phyloP scores from a whole-genome alignment of 202 grass and related monocot genomes.

The Brachypodium distachyon region DNA sequence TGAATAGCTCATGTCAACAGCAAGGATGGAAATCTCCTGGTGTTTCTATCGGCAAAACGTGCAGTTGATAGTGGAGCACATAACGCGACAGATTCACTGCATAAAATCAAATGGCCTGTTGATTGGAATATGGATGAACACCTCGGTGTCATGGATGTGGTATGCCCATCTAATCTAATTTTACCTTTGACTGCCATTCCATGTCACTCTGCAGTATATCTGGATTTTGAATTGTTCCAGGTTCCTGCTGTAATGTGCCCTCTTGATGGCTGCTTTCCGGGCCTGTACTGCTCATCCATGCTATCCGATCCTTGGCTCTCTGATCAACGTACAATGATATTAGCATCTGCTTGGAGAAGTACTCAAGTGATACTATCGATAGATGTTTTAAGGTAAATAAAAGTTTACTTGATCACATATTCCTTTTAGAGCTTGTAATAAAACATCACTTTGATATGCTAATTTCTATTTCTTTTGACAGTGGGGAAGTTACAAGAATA shows the following conservation, averaged over 20 bases:
- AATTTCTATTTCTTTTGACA: slow-evolving; percentile 30
- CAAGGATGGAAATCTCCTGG: slow-evolving; percentile 63
- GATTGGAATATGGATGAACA: slow-evolving; percentile 18
- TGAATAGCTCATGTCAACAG: slow-evolving; percentile 28
- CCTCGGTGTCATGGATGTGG: slow-evolving; percentile 19
- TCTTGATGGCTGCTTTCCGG: slow-evolving; percentile 62
- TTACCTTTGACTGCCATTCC: not conserved
- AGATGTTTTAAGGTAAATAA: slow-evolving; percentile 64
- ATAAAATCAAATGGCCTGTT: slow-evolving; percentile 40
- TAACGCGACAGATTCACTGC: slow-evolving; percentile 62
- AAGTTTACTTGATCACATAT: not conserved
- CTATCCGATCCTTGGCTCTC: slow-evolving; percentile 76
- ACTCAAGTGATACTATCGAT: slow-evolving; percentile 65
- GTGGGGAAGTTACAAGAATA: slow-evolving; percentile 52
- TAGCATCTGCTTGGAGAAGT: slow-evolving; percentile 78
- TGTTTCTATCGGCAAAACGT: slow-evolving; percentile 66
- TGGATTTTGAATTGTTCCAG: slow-evolving; percentile 18
- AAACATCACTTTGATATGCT: not conserved
- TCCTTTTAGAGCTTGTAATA: not conserved
- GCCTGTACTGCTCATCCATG: slow-evolving; percentile 65
- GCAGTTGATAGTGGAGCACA: slow-evolving; percentile 84
- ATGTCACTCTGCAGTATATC: not conserved
- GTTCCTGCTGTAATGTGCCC: slow-evolving; percentile 73
- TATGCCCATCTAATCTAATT: not conserved
- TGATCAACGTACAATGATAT: slow-evolving; percentile 54